These are phyloP conservation scores for Falciphora oryzae DNA, from an alignment of 2,329 filamentous ascomycete genomes.

Conservation along the genomic window DNA sequence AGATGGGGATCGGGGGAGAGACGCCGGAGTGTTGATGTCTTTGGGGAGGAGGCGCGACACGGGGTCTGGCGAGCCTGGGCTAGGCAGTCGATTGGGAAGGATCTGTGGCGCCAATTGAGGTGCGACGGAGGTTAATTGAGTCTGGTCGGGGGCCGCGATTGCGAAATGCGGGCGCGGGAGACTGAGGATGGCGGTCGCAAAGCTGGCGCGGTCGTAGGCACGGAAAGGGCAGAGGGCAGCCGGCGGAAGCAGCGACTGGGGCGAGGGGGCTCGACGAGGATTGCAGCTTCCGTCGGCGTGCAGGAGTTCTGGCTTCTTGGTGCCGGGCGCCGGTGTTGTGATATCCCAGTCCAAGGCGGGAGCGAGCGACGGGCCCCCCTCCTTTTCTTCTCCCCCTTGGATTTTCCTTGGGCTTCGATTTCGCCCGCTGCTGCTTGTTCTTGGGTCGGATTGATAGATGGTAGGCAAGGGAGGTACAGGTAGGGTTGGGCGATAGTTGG, in stretches of 20 bases:
- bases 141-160: not conserved
- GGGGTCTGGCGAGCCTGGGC: not conserved
- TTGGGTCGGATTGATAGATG: not conserved
- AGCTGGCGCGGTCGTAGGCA: not conserved
- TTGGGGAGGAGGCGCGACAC: not conserved
- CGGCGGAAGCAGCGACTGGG: not conserved
- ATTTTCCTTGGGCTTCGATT: not conserved
- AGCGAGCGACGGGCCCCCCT: not conserved
- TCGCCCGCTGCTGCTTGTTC: not conserved
- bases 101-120: not conserved
- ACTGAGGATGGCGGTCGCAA: not conserved
- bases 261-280: conserved; percentile 1
- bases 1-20: not conserved
- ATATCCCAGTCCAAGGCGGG: not conserved
- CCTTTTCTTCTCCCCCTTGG: not conserved
- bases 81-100: not conserved
- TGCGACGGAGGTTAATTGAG: not conserved
- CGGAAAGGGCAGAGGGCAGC: not conserved
- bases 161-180: not conserved
- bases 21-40: not conserved
- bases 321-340: not conserved
- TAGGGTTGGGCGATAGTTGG: not conserved
- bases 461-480: not conserved
- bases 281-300: not conserved
- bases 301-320: not conserved